phyloP scores from a whole-genome alignment of 2,329 filamentous ascomycete species.

The Xylaria sp. region DNA sequence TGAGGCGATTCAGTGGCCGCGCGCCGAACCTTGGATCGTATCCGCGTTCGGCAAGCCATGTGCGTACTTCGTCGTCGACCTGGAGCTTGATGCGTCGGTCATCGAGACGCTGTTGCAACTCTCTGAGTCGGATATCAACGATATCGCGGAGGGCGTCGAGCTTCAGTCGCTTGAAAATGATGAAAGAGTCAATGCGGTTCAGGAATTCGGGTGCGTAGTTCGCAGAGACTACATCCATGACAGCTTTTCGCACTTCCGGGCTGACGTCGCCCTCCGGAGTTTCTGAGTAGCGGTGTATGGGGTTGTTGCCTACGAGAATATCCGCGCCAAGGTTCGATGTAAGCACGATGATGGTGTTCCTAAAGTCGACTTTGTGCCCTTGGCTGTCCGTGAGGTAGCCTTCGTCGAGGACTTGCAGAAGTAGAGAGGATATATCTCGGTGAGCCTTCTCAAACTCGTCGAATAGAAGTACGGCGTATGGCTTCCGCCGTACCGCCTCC shows the following conservation, averaged over 20 bases:
- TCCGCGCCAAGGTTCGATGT: slow-evolving; percentile 95
- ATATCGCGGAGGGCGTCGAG: slow-evolving; percentile 85
- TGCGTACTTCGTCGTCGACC: slow-evolving; percentile 76
- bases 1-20: slow-evolving; percentile 88
- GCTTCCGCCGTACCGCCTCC: slow-evolving; percentile 92
- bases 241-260: slow-evolving; percentile 76
- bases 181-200: slow-evolving; percentile 96
- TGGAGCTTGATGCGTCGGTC: slow-evolving; percentile 84
- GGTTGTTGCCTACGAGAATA: slow-evolving; percentile 83
- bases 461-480: slow-evolving; percentile 93
- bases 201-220: slow-evolving; percentile 91
- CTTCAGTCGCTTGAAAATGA: slow-evolving; percentile 90
- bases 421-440: slow-evolving; percentile 88
- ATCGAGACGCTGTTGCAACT: slow-evolving; percentile 84
- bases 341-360: slow-evolving; percentile 95
- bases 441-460: slow-evolving; percentile 99
- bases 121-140: slow-evolving; percentile 88
- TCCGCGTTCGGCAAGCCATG: slow-evolving; percentile 88
- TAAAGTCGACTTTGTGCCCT: slow-evolving; percentile 96
- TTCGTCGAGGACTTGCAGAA: slow-evolving; percentile 95
- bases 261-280: slow-evolving; percentile 75
- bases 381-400: slow-evolving; percentile 95
- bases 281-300: slow-evolving; percentile 71
- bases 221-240: slow-evolving; percentile 86
- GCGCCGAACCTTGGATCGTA: slow-evolving; percentile 95